Conservation (phyloP, 345 rosid genomes). For the Hirschfeldia incana region DNA sequence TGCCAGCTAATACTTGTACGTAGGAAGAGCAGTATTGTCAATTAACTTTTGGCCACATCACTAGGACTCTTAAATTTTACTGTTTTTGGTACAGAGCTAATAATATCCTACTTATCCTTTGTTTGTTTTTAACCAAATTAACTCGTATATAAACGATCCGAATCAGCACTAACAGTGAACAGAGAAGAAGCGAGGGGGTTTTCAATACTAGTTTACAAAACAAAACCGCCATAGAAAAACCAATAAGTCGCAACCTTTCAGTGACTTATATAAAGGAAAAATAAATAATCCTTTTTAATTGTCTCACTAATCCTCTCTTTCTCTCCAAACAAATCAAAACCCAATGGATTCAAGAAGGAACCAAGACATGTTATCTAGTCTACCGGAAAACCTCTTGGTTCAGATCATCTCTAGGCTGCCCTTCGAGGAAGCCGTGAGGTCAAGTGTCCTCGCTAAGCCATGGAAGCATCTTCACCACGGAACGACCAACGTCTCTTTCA, state of each 20-base stretch:
- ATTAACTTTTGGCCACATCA: too few species aligned
- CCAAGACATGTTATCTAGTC: neutral
- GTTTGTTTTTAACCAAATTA: too few species aligned
- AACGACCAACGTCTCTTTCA: neutral
- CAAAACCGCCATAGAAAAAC: neutral
- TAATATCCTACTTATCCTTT: too few species aligned
- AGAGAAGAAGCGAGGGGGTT: neutral
- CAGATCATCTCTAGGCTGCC: neutral
- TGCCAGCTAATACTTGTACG: too few species aligned
- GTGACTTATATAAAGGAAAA: neutral
- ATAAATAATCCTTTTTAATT: neutral
- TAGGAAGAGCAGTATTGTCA: too few species aligned
- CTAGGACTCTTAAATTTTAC: too few species aligned
- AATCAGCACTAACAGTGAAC: neutral
- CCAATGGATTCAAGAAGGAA: neutral
- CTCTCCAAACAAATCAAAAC: neutral
- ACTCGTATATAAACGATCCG: neutral
- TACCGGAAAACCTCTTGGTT: neutral
- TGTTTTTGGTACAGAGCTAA: too few species aligned
- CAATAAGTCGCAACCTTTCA: conserved; percentile 19
- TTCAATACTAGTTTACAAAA: neutral
- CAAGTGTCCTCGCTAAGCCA: neutral
- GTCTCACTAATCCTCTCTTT: neutral
- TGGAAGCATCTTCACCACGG: neutral
- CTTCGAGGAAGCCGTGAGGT: neutral